Percentiles rank a stretch among this genome's conserved stretches.
These are phyloP conservation scores for Nemania abortiva DNA, from an alignment of 2,329 filamentous ascomycete genomes.

Conservation along the genomic window DNA sequence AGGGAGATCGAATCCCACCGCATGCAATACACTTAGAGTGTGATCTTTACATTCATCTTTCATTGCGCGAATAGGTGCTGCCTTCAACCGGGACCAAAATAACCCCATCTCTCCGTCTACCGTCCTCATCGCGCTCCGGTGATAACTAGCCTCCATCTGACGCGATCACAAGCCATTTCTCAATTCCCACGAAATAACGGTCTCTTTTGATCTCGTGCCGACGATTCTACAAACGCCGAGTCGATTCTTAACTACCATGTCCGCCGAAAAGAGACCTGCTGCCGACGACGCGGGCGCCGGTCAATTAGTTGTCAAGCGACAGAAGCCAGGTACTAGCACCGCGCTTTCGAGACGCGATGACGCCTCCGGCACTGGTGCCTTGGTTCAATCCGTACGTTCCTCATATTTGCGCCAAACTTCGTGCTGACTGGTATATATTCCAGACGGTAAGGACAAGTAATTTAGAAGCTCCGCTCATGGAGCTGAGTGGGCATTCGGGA, in stretches of 20 bases:
- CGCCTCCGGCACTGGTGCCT: slow-evolving; percentile 55
- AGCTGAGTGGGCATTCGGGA: slow-evolving; percentile 83
- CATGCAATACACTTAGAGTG: background rate
- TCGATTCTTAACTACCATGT: slow-evolving; percentile 68
- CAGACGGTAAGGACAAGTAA: slow-evolving; percentile 84
- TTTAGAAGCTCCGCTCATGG: slow-evolving; percentile 92
- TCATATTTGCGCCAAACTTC: background rate
- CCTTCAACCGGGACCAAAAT: too few relatives aligned
- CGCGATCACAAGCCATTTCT: background rate
- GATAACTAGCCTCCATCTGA: background rate
- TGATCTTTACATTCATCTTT: background rate
- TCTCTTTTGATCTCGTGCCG: slow-evolving; percentile 7
- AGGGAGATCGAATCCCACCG: background rate
- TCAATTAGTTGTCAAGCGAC: slow-evolving; percentile 89
- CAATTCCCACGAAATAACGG: background rate
- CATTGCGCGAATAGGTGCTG: background rate
- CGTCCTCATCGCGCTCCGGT: background rate
- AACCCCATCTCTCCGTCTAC: background rate
- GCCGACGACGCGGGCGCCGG: slow-evolving; percentile 82
- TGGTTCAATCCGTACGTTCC: slow-evolving; percentile 65
- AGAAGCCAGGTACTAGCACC: slow-evolving; percentile 72
- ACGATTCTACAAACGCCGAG: background rate
- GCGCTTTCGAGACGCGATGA: slow-evolving; percentile 65
- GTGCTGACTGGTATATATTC: slow-evolving; percentile 19
- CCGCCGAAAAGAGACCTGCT: slow-evolving; percentile 91